Evolutionary conservation across 2,329 filamentous ascomycete genomes (phyloP), one percentile per base, ranked within the genome.

Genomic region (Epichloe gansuensis): DNA sequence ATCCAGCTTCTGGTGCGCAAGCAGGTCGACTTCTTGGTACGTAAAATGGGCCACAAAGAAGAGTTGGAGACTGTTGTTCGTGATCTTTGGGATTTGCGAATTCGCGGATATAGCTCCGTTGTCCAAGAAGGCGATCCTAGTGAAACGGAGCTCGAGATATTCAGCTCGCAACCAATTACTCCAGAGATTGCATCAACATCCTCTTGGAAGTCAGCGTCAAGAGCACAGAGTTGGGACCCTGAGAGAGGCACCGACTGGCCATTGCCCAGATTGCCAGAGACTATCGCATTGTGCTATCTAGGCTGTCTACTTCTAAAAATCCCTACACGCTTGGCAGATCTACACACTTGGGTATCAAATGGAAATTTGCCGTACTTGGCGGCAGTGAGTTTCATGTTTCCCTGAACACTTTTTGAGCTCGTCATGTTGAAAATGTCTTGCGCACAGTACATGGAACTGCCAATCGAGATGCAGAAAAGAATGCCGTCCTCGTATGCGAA

Each of bases 1-100:
- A 78, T 94, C 54, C 91, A 97, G 67, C 73, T 95, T 35, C 77
- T 97, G 47, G 71, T 98, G 31, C 82, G 89, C 64, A 87, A 85
- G 62, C 91, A 97, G 70, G 71, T 88, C 15, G 69, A 79, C 61
- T 90, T 84, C 74, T 72, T 97, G 34, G 72, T 95, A 13, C 71
- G 78, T 23, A 71, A 75, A 5, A 82, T 82, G 63, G 77, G 78
- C 0, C 75, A 93, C 47, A 82, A 84, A 1, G 66, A 73, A 4
- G 85, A 95, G 59, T 74, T 96, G 12, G 89, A 95, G 72, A 82
- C 72, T 7, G 74, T 95, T 9, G 81, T 94, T 5, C 80, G 82
- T 53, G 89, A 95, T 63, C 76, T 98, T 13, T 98, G 93, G 91
- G 76, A 84, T 50, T 70, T 96, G 49, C 80, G 88, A 5, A 71